Evolutionary conservation across 2,329 filamentous ascomycete species (phyloP), one percentile per base, ranked within the genome.

Genomic region (Penicillium italicum): DNA sequence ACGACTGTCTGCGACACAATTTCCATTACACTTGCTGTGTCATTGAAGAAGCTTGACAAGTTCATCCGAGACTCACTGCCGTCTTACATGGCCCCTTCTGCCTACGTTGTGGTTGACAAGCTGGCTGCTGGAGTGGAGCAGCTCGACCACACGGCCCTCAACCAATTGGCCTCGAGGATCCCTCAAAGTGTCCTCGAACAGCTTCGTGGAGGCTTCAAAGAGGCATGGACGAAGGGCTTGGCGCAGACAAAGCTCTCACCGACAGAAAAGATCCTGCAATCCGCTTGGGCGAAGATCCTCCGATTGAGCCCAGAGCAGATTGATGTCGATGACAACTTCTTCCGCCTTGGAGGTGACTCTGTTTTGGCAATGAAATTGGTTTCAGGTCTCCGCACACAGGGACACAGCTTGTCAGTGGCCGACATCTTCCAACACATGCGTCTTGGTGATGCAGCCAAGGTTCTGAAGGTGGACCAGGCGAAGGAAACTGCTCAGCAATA

Each of bases 341-440:
- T 86, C 75, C 76, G 78, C 3, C 76, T 85, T 0, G 83, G 83
- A 1, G 83, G 83, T 20, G 82, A 85, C 69, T 85, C 83, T 0
- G 81, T 85, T 26, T 71, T 77, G 1, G 82, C 82, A 2, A 87
- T 86, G 82, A 79, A 76, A 42, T 65, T 83, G 1, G 79, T 82
- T 0, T 76, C 80, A 11, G 69, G 66, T 40, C 71, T 77, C 8
- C 74, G 79, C 43, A 65, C 68, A 0, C 69, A 77, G 37, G 77
- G 76, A 0, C 69, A 80, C 38, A 57, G 61, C 0, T 57, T 82
- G 48, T 76, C 74, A 0, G 80, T 82, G 1, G 76, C 79, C 1
- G 75, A 81, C 30, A 77, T 82, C 53, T 82, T 83, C 70, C 70
- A 73, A 45, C 56, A 74, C 58, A 73, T 73, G 69, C 69, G 75